Evolutionary conservation across 2,329 filamentous ascomycete genomes (phyloP), one percentile per base, ranked within the genome.

Genomic region (Ambrosiella xylebori): DNA sequence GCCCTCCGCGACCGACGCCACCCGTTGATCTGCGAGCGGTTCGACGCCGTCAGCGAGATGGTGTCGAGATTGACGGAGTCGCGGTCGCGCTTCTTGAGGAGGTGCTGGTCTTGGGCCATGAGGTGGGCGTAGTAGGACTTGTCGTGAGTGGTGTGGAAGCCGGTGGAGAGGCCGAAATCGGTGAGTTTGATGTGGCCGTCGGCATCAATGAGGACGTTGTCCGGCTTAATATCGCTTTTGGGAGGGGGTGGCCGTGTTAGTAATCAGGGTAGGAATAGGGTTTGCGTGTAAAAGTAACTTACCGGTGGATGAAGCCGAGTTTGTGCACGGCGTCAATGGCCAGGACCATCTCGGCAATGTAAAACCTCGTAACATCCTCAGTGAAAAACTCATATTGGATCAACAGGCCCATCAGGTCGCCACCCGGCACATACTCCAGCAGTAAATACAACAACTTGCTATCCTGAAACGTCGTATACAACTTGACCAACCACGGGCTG

Each of bases 41-140:
- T 97, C 73, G 89, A 95, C 65, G 98, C 93, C 15, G 93, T 98
- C 65, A 98, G 73, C 69, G 97, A 95, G 69, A 98, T 98, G 70
- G 96, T 91, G 70, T 98, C 93, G 66, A 98, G 84, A 64, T 90
- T 91, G 64, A 97, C 88, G 1, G 91, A 97, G 71, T 87, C 93
- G 60, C 93, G 82, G 72, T 96, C 94, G 37, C 61, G 59, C 63
- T 82, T 79, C 57, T 84, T 81, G 64, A 79, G 81, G 68, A 79
- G 85, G 1, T 84, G 85, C 60, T 79, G 79, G 64, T 86, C 87
- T 65, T 93, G 88, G 12, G 58, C 58, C 62, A 98, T 81, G 50
- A 98, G 82, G 68, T 95, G 89, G 71, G 96, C 90, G 71, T 98
- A 98, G 73, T 98, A 98, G 59, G 90, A 90, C 68, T 96, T 95